Evolutionary conservation across 345 rosid species (phyloP), one percentile per base, ranked within the genome.

Genomic region (Erysimum cheiranthoides): DNA sequence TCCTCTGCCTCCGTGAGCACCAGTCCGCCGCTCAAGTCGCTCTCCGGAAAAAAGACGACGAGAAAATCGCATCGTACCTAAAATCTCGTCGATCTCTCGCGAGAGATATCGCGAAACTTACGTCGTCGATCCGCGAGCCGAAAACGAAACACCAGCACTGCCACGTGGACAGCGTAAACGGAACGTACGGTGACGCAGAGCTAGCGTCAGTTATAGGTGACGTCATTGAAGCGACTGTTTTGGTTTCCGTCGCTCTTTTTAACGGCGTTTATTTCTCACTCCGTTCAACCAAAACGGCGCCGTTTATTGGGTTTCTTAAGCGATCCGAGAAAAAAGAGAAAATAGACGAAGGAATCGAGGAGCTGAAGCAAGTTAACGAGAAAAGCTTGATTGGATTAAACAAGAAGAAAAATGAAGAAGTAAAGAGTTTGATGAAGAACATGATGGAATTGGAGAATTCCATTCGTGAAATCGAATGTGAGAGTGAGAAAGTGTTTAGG

Each of bases 401-500:
- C 30, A 80, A 80, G 31, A 80, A 64, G 80, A 75, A 71, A 25
- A 72, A 59, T n/a, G 83, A 80, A 17, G 83, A 80, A 60, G 49
- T 80, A 6, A 80, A 52, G 61, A 51, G 30, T 34, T 32, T 80
- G 71, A 47, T 42, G 70, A 75, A 74, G 73, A 80, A 63, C 45
- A 80, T 80, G 83, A 58, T 57, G 73, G 73, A 75, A 0, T 58
- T 80, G n/a, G 83, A 80, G 45, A 60, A 63, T 57, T 71, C 80
- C 36, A 70, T 65, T 0, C 42, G 63, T 34, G 80, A 59, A 49
- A 75, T 80, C 7, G 83, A 80, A 66, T 64, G 51, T 65, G 77
- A 51, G 10, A 75, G 73, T 46, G 80, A 80, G 70, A 80, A 74
- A 71, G 80, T 80, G 76, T 75, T 75, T 70, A 80, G 83, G 77